Percentiles rank a stretch among this genome's conserved stretches.
phyloP scores from a whole-genome alignment of 2,329 filamentous ascomycete genomes.

The Venturiaceae sp. region DNA sequence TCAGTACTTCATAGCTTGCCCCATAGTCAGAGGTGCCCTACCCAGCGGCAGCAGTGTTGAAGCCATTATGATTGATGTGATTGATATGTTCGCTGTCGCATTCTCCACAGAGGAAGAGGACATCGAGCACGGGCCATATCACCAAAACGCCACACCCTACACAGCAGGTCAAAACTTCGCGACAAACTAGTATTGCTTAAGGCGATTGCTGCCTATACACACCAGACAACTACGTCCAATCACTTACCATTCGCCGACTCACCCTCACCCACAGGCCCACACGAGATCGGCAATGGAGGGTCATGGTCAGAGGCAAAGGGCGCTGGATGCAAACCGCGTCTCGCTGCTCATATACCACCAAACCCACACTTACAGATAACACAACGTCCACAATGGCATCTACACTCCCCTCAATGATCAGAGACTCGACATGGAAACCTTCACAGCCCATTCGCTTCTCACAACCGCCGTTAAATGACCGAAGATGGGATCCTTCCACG shows the following conservation, averaged over 20 bases:
- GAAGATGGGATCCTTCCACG: neutral
- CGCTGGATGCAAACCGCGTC: neutral
- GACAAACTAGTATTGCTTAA: neutral
- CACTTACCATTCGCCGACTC: neutral
- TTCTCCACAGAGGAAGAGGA: too few species aligned
- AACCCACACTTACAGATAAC: neutral
- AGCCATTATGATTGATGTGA: slow-evolving; percentile 13
- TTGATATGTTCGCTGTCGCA: neutral
- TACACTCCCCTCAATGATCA: neutral
- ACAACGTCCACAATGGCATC: neutral
- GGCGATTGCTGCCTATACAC: neutral
- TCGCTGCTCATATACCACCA: neutral
- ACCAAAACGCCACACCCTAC: neutral
- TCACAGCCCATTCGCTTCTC: neutral
- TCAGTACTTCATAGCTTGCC: neutral
- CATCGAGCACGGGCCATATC: slow-evolving; percentile 12
- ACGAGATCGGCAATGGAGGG: slow-evolving; percentile 1
- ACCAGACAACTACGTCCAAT: neutral
- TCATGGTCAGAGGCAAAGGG: neutral
- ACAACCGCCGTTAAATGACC: neutral
- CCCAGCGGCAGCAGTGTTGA: slow-evolving; percentile 26
- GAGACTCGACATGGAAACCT: neutral
- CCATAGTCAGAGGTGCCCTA: neutral
- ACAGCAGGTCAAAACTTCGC: slow-evolving; percentile 11
- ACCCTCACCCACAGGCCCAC: neutral